phyloP scores from a whole-genome alignment of 305 asterid genomes.

The Fraxinus ornus region DNA sequence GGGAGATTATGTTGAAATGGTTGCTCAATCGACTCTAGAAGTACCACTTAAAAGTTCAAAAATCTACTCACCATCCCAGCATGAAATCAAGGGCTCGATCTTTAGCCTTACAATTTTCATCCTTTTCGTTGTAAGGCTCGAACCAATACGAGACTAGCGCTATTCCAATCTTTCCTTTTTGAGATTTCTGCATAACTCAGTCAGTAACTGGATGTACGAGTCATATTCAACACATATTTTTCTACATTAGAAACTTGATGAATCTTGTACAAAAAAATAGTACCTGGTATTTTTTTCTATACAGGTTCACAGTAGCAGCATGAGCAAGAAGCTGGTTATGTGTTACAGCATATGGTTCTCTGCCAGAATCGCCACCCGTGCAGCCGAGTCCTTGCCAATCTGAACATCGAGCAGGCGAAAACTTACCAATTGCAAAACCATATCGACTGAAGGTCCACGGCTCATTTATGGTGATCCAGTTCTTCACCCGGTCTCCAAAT shows the following conservation, averaged over 20 bases:
- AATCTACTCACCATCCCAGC: slow-evolving; percentile 49
- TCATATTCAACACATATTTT: not conserved
- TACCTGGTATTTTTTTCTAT: slow-evolving; percentile 42
- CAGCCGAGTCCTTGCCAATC: slow-evolving; percentile 40
- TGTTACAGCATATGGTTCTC: slow-evolving; percentile 49
- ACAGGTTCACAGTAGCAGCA: slow-evolving; percentile 40
- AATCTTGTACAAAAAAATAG: not conserved
- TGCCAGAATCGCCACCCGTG: slow-evolving; percentile 44
- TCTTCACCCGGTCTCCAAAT: slow-evolving; percentile 56
- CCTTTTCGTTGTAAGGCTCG: slow-evolving; percentile 27
- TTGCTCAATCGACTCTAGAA: not conserved
- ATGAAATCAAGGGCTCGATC: slow-evolving; percentile 48
- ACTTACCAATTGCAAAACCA: slow-evolving; percentile 39
- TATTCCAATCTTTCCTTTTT: slow-evolving; percentile 46
- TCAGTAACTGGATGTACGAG: not conserved
- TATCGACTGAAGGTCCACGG: slow-evolving; percentile 51
- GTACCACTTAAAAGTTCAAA: not conserved
- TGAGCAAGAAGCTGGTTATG: slow-evolving; percentile 55
- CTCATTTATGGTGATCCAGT: slow-evolving; percentile 57
- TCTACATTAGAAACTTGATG: not conserved
- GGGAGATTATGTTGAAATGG: not conserved
- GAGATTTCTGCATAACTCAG: slow-evolving; percentile 27
- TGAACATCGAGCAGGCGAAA: slow-evolving; percentile 58
- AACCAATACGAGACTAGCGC: slow-evolving; percentile 33
- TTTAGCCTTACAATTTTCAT: slow-evolving; percentile 23